Percentiles rank a stretch among this genome's conserved stretches.
phyloP scores from a whole-genome alignment of 75 land plant genomes.

The Isoetes taiwanensis region DNA sequence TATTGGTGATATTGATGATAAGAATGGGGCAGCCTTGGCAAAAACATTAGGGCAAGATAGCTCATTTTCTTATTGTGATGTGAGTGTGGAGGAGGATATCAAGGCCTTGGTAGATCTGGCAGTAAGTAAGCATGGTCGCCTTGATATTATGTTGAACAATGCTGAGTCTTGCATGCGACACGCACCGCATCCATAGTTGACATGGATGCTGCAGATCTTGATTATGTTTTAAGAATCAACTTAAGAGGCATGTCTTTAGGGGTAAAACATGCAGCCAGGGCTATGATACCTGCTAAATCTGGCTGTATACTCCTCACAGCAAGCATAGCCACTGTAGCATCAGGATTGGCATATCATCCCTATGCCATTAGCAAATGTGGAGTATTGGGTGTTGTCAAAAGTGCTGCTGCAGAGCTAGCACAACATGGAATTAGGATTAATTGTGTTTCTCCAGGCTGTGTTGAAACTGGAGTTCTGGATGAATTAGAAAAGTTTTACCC shows the following conservation, averaged over 20 bases:
- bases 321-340: conserved; percentile 40
- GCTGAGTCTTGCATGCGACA: conserved; percentile 26
- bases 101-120: conserved; percentile 24
- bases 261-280: conserved; percentile 49
- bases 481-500: too few species aligned
- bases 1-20: background rate
- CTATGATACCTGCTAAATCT: conserved; percentile 29
- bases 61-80: conserved; percentile 51
- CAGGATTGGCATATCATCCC: conserved; percentile 33
- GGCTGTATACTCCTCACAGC: conserved; percentile 38
- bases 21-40: too few species aligned
- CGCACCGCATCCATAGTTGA: conserved; percentile 5
- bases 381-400: conserved; percentile 7
- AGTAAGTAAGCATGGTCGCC: conserved; percentile 23
- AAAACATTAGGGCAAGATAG: conserved; percentile 21
- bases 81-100: conserved; percentile 35
- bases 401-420: conserved; percentile 10
- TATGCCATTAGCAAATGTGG: conserved; percentile 35
- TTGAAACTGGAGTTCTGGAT: too few species aligned
- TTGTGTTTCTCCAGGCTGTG: conserved; percentile 22
- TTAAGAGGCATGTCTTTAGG: conserved; percentile 38
- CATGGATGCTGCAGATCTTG: conserved; percentile 25
- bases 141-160: conserved; percentile 65
- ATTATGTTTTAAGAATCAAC: conserved; percentile 36
- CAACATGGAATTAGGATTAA: conserved; percentile 12